Evolutionary conservation across 805 yeast species (phyloP).

Genomic region (Lachancea kluyveri): DNA sequence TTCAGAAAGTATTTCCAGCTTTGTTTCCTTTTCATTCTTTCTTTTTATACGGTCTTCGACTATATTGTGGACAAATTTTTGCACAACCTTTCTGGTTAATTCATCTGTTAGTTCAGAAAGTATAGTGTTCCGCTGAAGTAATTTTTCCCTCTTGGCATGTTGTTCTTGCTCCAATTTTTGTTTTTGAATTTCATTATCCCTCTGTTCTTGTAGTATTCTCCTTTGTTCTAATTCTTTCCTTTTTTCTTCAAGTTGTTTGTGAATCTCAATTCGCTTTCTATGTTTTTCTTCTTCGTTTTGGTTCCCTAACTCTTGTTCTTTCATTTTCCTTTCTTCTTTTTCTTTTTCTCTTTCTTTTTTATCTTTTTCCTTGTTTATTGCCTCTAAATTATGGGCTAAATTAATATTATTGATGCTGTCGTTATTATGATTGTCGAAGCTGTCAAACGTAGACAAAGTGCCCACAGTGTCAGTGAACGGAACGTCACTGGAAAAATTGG

Average conservation of each 20-base stretch:
- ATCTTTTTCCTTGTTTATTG: constrained; percentile 6
- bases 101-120: constrained; percentile 9
- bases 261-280: constrained; percentile 5
- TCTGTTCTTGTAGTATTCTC: constrained; percentile 7
- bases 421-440: not conserved
- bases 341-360: constrained; percentile 6
- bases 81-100: constrained; percentile 6
- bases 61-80: constrained; percentile 3
- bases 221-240: constrained; percentile 12
- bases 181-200: no score
- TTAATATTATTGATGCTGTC: not conserved
- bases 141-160: constrained; percentile 10
- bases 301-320: constrained; percentile 6
- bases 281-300: constrained; percentile 4
- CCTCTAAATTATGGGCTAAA: constrained; percentile 9
- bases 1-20: constrained; percentile 36
- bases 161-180: constrained; percentile 16
- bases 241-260: constrained; percentile 8
- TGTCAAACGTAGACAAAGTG: no score
- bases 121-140: constrained; percentile 4
- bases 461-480: no score
- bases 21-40: constrained; percentile 16
- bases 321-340: constrained; percentile 8
- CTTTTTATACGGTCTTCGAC: constrained; percentile 9
- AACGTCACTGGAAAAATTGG: no score